A percentile compares a stretch with the other conserved stretches of the same genome.
Evolutionary conservation across 2,329 filamentous ascomycete genomes (phyloP).

Genomic region (Colletotrichum orchidophilum): DNA sequence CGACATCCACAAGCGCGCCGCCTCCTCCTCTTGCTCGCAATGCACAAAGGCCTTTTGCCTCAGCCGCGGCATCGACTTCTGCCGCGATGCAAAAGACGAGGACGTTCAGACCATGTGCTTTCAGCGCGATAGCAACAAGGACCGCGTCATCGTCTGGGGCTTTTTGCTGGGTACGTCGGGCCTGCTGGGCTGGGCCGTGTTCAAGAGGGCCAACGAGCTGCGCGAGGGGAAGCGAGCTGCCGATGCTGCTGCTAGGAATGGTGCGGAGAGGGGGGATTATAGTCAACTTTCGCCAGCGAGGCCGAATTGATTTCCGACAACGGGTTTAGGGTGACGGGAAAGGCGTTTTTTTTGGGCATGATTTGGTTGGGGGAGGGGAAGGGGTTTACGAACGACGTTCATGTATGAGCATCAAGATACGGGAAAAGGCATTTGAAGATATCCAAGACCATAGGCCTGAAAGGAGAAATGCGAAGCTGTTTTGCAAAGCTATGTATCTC

Average conservation of each 20-base stretch:
- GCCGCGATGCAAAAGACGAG: conserved; percentile 68
- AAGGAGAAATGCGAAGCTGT: conserved; percentile 1
- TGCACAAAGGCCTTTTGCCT: conserved; percentile 75
- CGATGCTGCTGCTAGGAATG: conserved; percentile 13
- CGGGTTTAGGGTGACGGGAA: not conserved
- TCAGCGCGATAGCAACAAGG: conserved; percentile 73
- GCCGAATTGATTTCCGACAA: not conserved
- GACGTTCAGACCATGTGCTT: conserved; percentile 72
- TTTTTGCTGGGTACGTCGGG: conserved; percentile 69
- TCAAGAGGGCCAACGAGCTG: conserved; percentile 58
- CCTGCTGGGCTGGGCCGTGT: conserved; percentile 67
- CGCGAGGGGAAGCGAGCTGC: conserved; percentile 40
- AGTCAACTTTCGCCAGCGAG: not conserved
- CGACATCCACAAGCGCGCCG: conserved; percentile 42
- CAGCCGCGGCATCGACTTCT: conserved; percentile 67
- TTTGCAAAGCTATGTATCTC: conserved; percentile 12
- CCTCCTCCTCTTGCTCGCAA: conserved; percentile 63
- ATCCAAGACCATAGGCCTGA: not conserved
- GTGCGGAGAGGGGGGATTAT: conserved; percentile 31
- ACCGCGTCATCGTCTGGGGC: conserved; percentile 72
- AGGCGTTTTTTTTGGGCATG: not conserved
- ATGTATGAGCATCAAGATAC: not conserved
- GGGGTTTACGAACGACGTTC: not conserved
- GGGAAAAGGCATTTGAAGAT: not conserved
- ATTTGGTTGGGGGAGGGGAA: not conserved